phyloP scores from a whole-genome alignment of 2,329 filamentous ascomycete genomes.

The Akanthomyces dipterigenus region DNA sequence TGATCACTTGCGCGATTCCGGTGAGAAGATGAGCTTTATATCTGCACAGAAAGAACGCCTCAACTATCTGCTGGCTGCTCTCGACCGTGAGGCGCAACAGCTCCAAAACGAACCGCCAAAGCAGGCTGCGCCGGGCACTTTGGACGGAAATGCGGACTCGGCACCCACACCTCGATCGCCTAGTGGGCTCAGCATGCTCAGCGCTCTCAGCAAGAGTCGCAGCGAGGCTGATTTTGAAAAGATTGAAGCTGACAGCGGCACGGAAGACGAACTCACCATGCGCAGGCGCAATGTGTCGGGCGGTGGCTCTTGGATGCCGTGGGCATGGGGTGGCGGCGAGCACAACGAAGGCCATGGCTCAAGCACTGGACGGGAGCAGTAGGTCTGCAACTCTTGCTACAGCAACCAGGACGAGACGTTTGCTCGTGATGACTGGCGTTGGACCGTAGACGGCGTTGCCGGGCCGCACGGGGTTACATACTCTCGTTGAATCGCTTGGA shows the following conservation, averaged over 20 bases:
- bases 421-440: constrained; percentile 7
- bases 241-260: constrained; percentile 67
- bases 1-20: constrained; percentile 54
- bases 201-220: constrained; percentile 67
- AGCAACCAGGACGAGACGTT: constrained; percentile 2
- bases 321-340: constrained; percentile 33
- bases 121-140: constrained; percentile 21
- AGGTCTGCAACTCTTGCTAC: constrained; percentile 16
- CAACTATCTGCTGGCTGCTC: constrained; percentile 64
- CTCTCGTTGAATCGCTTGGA: background rate
- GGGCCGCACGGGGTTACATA: constrained; percentile 9
- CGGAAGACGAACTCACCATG: constrained; percentile 42
- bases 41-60: constrained; percentile 73
- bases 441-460: constrained; percentile 11
- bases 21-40: constrained; percentile 68
- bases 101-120: constrained; percentile 34
- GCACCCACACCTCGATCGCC: constrained; percentile 34
- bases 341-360: constrained; percentile 20
- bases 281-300: constrained; percentile 25
- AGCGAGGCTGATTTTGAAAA: constrained; percentile 88
- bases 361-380: constrained; percentile 35
- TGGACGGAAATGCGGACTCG: constrained; percentile 24
- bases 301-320: constrained; percentile 40
- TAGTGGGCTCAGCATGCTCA: constrained; percentile 42
- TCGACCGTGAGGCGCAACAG: constrained; percentile 70